Base-by-base conservation (phyloP, 2,329 filamentous ascomycete genomes). In the Fusarium ambrosium region DNA sequence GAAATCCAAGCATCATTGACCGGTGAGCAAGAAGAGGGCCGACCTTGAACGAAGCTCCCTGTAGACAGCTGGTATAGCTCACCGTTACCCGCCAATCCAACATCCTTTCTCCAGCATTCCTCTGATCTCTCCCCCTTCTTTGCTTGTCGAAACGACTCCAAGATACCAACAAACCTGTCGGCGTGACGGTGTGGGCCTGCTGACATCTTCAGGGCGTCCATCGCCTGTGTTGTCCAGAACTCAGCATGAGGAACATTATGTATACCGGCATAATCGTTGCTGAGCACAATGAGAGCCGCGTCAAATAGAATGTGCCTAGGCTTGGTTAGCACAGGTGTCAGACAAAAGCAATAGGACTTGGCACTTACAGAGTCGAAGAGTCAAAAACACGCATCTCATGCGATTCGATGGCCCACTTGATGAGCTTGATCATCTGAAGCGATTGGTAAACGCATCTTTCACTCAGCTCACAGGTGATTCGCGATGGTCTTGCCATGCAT, bases 251-350 rank as follows among this genome's bases (percentile, higher is more conserved):
- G 79, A 22, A 87, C 87, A 34, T 82, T 78, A 74, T 87, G 88
- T 20, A 91, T 80, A 1, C 80, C 83, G 4, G 85, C 86, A 75
- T 90, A 90, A 68, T 90, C 87, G 76, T 91, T 91, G 73, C 88
- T 89, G 53, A 90, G 80, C 4, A 90, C 82, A 36, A 91, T 84
- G 3, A 91, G 82, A 0, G 86, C 84, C 1, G 89, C 87, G 6
- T 89, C 84, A 70, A 90, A 91, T 43, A 91, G 83, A 64, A 88
- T 89, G 75, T 90, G 87, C 73, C 89, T 91, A 32, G 20, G 7
- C 1, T 27, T n/a, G 48, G 32, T 71, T 32, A 70, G 59, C 27
- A 36, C 7, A 39, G 13, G 20, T 7, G 9, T 22, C 3, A 4
- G 43, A 4, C 5, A 9, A 20, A 32, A 7, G 37, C 14, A 48